A percentile compares a stretch with the other conserved stretches of the same genome.
phyloP scores from a whole-genome alignment of 176 grass and related monocot species.

The Canna indica region DNA sequence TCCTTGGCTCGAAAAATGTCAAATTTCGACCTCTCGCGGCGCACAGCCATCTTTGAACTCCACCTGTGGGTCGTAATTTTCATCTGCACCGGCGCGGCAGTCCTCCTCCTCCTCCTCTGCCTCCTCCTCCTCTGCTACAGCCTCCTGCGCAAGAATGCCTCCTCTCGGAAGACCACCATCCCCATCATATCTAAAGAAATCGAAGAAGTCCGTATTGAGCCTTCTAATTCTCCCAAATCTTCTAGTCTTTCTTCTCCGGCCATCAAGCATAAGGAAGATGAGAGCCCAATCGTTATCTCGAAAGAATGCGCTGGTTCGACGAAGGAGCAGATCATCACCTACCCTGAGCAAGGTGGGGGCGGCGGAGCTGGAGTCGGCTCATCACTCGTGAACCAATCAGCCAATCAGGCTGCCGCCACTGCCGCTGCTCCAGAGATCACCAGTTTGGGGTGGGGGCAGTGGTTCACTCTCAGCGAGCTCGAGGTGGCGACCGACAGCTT shows the following conservation, averaged over 20 bases:
- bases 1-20: not conserved
- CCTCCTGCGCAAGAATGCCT: not conserved
- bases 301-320: slow-evolving; percentile 60
- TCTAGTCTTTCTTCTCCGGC: not conserved
- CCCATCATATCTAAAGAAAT: slow-evolving; percentile 5
- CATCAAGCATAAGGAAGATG: not conserved
- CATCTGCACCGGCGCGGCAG: not conserved
- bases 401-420: slow-evolving; percentile 26
- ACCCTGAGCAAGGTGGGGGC: slow-evolving; percentile 43
- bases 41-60: slow-evolving; percentile 1
- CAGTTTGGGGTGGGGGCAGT: slow-evolving; percentile 82
- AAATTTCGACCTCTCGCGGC: not conserved
- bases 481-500: slow-evolving; percentile 75
- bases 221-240: not conserved
- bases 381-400: slow-evolving; percentile 41
- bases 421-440: slow-evolving; percentile 48
- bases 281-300: slow-evolving; percentile 8
- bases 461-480: slow-evolving; percentile 96
- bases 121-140: not conserved
- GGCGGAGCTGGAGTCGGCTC: slow-evolving; percentile 42
- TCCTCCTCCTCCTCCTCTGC: not conserved
- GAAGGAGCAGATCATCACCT: slow-evolving; percentile 82
- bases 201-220: not conserved
- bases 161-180: not conserved
- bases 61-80: not conserved